Evolutionary conservation across 2,329 filamentous ascomycete species (phyloP), one percentile per base, ranked within the genome.

Genomic region (Scopulariopsis brevicaulis): DNA sequence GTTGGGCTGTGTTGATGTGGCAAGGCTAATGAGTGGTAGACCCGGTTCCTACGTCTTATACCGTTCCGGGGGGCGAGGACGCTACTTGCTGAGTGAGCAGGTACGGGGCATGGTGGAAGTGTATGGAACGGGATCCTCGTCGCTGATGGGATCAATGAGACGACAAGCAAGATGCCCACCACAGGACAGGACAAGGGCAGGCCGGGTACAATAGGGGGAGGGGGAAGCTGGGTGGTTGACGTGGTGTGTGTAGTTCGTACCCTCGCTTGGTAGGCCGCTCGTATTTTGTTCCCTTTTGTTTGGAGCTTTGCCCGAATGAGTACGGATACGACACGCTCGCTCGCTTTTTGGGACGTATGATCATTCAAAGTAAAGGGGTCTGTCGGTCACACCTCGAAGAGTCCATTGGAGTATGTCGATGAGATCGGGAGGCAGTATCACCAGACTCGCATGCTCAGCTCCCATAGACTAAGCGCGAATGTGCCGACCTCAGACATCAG

Each of bases 11-110:
- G 46, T 6, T 24, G 46, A 22, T 24, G 6, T 12, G 20, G 14
- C n/a, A 8, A 32, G 25, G 24, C 55, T 57, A 52, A 53, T 46
- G 22, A 3, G 8, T 52, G 5, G 15, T 35, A 57, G 55, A 57
- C 35, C 58, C 58, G 24, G 58, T 56, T n/a, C 58, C 58, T 2
- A 56, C 34, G 3, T 43, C 25, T 8, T 59, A 59, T 50, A 46
- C 25, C 20, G 48, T 53, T 56, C 54, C 40, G 57, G 63, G 57
- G 60, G 63, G 37, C 62, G 51, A 24, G 18, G 51, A 54, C 25
- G 55, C 55, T 6, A 57, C 55, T n/a, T 57, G 55, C 56, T 57
- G 37, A 35, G 60, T 28, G 28, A 14, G 20, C 28, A 12, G 12
- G 24, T 2, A 20, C 15, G 48, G 24, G 24, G 12, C 22, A 25